Evolutionary conservation across 2,329 filamentous ascomycete species (phyloP), one percentile per base, ranked within the genome.

Genomic region (Didymosphaeria variabile): DNA sequence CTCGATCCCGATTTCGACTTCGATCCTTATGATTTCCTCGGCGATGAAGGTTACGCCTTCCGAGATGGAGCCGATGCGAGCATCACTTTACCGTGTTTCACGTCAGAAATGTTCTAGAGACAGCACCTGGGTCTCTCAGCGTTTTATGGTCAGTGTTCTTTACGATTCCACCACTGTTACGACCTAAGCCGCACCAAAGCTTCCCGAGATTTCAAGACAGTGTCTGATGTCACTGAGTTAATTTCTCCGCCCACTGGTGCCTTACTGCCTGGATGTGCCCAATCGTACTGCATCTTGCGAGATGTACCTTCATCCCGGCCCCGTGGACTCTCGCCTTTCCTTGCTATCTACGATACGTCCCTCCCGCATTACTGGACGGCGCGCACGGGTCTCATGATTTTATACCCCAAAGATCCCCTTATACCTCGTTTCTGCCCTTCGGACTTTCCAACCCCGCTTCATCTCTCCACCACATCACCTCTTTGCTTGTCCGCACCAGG

Each of bases 11-110:
- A 17, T n/a, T 10, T 19, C 15, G 26, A 34, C 47, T 31, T 50
- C n/a, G 13, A 34, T 26, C 21, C 19, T 45, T 10, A 19, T 7
- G 29, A 49, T 9, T 13, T 32, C 31, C 21, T 32, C 29, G 47
- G 47, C 9, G 47, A 50, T 5, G 47, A 50, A 5, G 29, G 1
- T 15, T 32, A 10, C 26, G 26, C 47, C 8, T 50, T 50, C 31
- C 47, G 47, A 34, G n/a, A 34, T 34, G 47, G 47, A 50, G 47
- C 47, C 21, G 47, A 50, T 32, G 47, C 17, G n/a, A 50, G 29
- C 31, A 19, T 29, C 29, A 50, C 47, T 8, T 32, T 34, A 29
- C 47, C 42, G 9, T 10, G 29, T 12, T 32, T 12, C 47, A 19
- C 31, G 26, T 12, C 26, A 19, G 29, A 50, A 5, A 19, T 31